phyloP scores from a whole-genome alignment of 148 eudicot genomes.

The Arbutus unedo region DNA sequence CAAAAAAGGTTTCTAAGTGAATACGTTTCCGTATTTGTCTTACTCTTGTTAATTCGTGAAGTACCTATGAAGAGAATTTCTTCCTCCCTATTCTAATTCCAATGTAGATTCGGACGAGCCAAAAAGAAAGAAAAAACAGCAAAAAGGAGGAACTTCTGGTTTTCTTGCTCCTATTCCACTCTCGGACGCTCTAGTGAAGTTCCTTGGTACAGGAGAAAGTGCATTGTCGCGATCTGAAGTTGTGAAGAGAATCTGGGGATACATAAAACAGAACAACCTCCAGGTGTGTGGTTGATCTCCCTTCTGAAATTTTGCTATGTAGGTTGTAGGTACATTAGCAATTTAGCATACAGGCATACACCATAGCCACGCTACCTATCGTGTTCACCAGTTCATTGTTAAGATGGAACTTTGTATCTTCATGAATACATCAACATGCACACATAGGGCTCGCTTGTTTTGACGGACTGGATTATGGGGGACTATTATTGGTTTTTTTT shows the following conservation, averaged over 20 bases:
- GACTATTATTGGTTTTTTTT: too few relatives aligned
- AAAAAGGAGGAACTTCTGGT: constrained; percentile 56
- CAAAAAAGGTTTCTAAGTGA: neutral
- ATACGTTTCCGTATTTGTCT: neutral
- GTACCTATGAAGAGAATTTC: neutral
- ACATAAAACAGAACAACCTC: constrained; percentile 69
- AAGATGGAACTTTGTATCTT: neutral
- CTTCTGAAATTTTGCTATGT: neutral
- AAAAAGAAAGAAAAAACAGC: constrained; percentile 49
- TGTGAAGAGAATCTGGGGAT: constrained; percentile 81
- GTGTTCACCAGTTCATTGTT: neutral
- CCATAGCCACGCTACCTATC: neutral
- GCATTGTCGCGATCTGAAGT: constrained; percentile 66
- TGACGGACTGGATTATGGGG: too few relatives aligned
- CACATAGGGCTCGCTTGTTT: too few relatives aligned
- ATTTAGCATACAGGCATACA: neutral
- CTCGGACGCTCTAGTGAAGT: constrained; percentile 69
- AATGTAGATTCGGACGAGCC: constrained; percentile 49
- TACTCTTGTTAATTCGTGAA: too few relatives aligned
- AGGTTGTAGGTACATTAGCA: neutral
- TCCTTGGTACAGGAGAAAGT: constrained; percentile 86
- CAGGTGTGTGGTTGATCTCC: constrained; percentile 46
- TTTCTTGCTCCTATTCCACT: constrained; percentile 70
- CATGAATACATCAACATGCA: neutral
- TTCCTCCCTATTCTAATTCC: constrained; percentile 5